These are phyloP conservation scores for Wickerhamiella sergipiensis DNA, from an alignment of 805 yeast species.

Conservation along the genomic window DNA sequence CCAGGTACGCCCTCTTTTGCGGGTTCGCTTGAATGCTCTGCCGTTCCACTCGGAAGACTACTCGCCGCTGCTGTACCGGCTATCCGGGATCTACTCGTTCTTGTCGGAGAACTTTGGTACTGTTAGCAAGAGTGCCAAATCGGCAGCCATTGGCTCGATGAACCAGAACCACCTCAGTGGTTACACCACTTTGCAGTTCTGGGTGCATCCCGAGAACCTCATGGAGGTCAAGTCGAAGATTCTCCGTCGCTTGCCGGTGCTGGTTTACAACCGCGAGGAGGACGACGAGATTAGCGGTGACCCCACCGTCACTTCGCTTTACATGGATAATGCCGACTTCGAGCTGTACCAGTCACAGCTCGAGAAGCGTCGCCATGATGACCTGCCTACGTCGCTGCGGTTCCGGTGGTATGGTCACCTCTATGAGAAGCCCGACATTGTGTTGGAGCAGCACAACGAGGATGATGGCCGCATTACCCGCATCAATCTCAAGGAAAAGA, in stretches of 20 bases:
- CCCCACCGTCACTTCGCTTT: conserved; percentile 74
- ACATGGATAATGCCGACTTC: conserved; percentile 73
- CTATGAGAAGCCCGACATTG: conserved; percentile 58
- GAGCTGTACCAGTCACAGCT: conserved; percentile 78
- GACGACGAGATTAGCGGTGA: conserved; percentile 39
- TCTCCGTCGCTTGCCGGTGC: conserved; percentile 82
- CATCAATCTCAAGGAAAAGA: conserved; percentile 64
- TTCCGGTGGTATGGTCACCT: conserved; percentile 86
- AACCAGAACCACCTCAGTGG: conserved; percentile 25
- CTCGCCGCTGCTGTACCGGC: conserved; percentile 72
- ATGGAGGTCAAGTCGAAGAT: conserved; percentile 97
- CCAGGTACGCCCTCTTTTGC: conserved; percentile 80
- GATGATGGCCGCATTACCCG: conserved; percentile 40
- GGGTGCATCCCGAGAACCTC: conserved; percentile 93
- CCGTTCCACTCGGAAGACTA: conserved; percentile 94
- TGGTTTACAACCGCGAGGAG: conserved; percentile 51
- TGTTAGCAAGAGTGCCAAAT: conserved; percentile 19
- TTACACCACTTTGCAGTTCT: conserved; percentile 59
- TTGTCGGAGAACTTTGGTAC: conserved; percentile 56
- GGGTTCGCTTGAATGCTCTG: conserved; percentile 71
- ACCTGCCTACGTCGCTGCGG: conserved; percentile 61
- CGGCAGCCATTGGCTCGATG: conserved; percentile 22
- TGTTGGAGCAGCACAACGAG: conserved; percentile 56
- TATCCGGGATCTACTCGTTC: conserved; percentile 64
- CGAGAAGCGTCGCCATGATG: conserved; percentile 35